Percentiles rank a stretch among this genome's conserved stretches.
Evolutionary conservation across 2,329 filamentous ascomycete species (phyloP).

Genomic region (Fusarium caatingaense): DNA sequence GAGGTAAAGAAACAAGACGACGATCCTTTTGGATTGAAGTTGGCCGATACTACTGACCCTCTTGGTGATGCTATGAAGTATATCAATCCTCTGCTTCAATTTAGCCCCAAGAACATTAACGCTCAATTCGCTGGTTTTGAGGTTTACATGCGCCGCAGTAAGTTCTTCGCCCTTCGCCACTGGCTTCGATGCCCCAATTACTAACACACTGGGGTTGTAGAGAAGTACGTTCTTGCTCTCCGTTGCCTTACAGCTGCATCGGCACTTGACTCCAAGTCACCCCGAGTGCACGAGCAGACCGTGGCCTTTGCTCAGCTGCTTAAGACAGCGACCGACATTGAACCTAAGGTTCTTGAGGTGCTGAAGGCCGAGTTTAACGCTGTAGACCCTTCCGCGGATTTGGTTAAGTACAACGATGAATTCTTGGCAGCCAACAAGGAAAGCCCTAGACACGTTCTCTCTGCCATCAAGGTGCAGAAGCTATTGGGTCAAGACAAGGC

Average conservation of each 20-base stretch:
- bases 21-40: conserved; percentile 84
- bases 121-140: conserved; percentile 90
- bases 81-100: conserved; percentile 82
- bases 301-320: conserved; percentile 75
- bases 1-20: conserved; percentile 88
- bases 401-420: conserved; percentile 73
- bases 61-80: conserved; percentile 90
- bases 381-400: conserved; percentile 66
- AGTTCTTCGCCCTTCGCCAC: conserved; percentile 49
- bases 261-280: conserved; percentile 74
- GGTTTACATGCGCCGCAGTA: conserved; percentile 86
- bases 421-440: conserved; percentile 72
- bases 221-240: conserved; percentile 87
- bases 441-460: conserved; percentile 71
- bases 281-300: conserved; percentile 80
- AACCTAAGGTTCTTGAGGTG: conserved; percentile 74
- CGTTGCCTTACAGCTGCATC: conserved; percentile 83
- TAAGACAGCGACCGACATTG: conserved; percentile 66
- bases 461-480: conserved; percentile 69
- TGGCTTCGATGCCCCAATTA: neutral
- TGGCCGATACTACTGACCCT: conserved; percentile 84
- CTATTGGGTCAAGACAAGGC: conserved; percentile 68
- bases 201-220: conserved; percentile 56
- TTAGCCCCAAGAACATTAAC: conserved; percentile 82
- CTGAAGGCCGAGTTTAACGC: conserved; percentile 75